A percentile compares a stretch with the other conserved stretches of the same genome.
Conservation (phyloP, 2,329 filamentous ascomycete species). For the Rachicladosporium sp. region DNA sequence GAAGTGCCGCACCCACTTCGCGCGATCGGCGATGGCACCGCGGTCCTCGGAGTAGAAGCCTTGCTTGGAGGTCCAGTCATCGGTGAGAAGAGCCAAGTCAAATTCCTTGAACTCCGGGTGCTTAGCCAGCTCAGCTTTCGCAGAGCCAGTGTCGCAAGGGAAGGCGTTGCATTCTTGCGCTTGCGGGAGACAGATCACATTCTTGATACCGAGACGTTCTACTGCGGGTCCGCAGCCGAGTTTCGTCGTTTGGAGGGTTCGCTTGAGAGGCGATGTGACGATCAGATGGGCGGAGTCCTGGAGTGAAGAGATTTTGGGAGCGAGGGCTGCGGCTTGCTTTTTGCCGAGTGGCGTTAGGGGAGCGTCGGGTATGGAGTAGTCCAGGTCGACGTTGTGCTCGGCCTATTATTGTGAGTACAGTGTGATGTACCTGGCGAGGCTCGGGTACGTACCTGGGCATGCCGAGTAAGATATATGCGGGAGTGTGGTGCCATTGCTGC, state of each 20-base stretch:
- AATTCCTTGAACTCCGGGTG: constrained; percentile 19
- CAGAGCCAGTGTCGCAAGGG: constrained; percentile 22
- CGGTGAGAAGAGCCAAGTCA: constrained; percentile 15
- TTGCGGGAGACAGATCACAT: constrained; percentile 19
- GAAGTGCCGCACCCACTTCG: constrained; percentile 19
- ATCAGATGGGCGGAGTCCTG: constrained; percentile 18
- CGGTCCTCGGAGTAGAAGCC: constrained; percentile 18
- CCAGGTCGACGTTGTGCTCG: constrained; percentile 22
- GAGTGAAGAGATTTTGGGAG: constrained; percentile 12
- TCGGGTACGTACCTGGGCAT: constrained; percentile 13
- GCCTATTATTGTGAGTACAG: constrained; percentile 6
- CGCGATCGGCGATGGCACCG: constrained; percentile 12
- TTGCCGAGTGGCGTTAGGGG: constrained; percentile 21
- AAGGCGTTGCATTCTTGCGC: constrained; percentile 23
- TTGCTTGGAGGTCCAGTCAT: constrained; percentile 21
- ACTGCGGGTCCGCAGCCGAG: constrained; percentile 19
- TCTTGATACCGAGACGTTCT: constrained; percentile 14
- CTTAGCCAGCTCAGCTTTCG: no score
- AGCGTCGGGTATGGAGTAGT: constrained; percentile 21
- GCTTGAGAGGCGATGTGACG: constrained; percentile 19
- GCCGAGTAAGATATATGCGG: constrained; percentile 21
- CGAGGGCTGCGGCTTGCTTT: constrained; percentile 22
- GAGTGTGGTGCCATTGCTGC: constrained; percentile 21
- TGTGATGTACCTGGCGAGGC: no score
- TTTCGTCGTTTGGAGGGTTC: constrained; percentile 22